phyloP scores from a whole-genome alignment of 169 alveolate genomes.

The Pseudocohnilembus persalinus region DNA sequence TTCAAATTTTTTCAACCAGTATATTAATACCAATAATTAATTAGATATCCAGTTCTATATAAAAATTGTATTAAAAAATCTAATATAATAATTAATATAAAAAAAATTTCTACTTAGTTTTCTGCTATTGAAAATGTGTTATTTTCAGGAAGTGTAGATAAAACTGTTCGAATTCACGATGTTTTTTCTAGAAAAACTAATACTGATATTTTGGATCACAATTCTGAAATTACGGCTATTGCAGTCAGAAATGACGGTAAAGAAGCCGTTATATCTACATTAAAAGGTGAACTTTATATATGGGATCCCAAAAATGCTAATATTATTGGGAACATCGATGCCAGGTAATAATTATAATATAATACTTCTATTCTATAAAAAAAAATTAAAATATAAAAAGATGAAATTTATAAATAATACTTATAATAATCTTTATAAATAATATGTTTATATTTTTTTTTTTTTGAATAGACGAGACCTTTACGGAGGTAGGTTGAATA shows the following conservation, averaged over 20 bases:
- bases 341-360: conserved; percentile 28
- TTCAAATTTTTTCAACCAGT: too few species aligned
- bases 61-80: background rate
- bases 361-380: background rate
- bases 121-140: conserved; percentile 77
- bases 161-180: conserved; percentile 91
- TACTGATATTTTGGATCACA: conserved; percentile 87
- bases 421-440: conserved; percentile 73
- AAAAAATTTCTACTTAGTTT: conserved; percentile 71
- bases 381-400: too few species aligned
- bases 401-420: conserved; percentile 89
- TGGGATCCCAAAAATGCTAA: conserved; percentile 71
- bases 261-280: conserved; percentile 87
- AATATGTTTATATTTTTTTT: conserved; percentile 39
- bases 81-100: too few species aligned
- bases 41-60: too few species aligned
- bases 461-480: conserved; percentile 71
- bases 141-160: conserved; percentile 96
- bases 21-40: too few species aligned
- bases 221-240: conserved; percentile 88
- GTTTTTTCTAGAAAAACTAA: conserved; percentile 87
- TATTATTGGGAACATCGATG: conserved; percentile 63
- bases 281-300: conserved; percentile 72
- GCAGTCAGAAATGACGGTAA: conserved; percentile 85
- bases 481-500: conserved; percentile 79